Evolutionary conservation across 2,329 filamentous ascomycete species (phyloP).

Genomic region (Esteya vermicola): DNA sequence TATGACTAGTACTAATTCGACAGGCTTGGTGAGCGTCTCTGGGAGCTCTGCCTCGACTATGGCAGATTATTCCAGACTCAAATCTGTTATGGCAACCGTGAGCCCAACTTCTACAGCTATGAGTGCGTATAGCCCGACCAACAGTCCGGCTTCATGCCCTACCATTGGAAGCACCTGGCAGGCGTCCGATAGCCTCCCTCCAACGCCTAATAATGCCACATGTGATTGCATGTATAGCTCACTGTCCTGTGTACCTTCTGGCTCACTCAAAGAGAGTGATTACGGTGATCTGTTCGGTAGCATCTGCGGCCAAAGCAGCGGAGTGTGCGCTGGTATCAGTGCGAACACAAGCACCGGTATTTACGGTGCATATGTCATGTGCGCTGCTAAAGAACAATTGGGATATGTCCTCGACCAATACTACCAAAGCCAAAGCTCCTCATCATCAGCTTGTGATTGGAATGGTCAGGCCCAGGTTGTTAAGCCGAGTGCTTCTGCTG

Average conservation of each 20-base stretch:
- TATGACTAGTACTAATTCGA: background rate
- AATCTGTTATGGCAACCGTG: constrained; percentile 53
- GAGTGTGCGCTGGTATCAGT: constrained; percentile 53
- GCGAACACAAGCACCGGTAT: constrained; percentile 51
- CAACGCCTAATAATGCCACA: constrained; percentile 61
- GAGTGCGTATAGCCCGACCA: constrained; percentile 57
- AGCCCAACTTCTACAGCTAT: constrained; percentile 52
- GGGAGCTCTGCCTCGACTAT: constrained; percentile 48
- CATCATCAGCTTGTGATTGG: constrained; percentile 54
- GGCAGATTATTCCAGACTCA: constrained; percentile 61
- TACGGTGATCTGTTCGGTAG: constrained; percentile 58
- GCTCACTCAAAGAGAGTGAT: constrained; percentile 39
- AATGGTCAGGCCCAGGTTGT: constrained; percentile 47
- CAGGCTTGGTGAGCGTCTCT: constrained; percentile 50
- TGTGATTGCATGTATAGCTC: constrained; percentile 77
- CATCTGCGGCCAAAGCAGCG: constrained; percentile 47
- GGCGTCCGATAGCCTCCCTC: constrained; percentile 59
- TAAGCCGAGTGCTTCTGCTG: constrained; percentile 28
- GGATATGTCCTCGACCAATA: constrained; percentile 62
- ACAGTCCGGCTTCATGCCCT: constrained; percentile 62
- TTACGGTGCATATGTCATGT: constrained; percentile 72
- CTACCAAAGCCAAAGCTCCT: constrained; percentile 43
- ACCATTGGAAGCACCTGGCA: constrained; percentile 50
- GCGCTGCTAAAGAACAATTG: constrained; percentile 54
- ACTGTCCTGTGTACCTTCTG: constrained; percentile 54